Conservation (phyloP, 129 eudicot species). For the Kitagawia praeruptora region DNA sequence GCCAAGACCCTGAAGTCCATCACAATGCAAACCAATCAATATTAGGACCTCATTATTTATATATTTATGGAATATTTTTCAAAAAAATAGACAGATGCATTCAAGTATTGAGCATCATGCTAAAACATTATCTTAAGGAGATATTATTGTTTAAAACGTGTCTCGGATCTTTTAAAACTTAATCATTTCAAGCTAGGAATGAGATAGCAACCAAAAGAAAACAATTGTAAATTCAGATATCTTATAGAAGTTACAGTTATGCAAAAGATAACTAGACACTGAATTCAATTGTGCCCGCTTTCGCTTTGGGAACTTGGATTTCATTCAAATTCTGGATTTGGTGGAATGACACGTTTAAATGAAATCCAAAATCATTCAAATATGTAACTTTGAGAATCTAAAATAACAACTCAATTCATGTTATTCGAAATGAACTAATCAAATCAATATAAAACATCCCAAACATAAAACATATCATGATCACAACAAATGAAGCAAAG, state of each 20-base stretch:
- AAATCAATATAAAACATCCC: not conserved
- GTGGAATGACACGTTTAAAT: too few species aligned
- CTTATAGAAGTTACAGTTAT: not conserved
- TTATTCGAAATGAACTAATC: not conserved
- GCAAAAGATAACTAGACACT: not conserved
- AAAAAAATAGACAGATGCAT: not conserved
- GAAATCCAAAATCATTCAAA: too few species aligned
- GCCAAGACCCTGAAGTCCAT: constrained; percentile 50
- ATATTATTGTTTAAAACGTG: not conserved
- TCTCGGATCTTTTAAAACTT: not conserved
- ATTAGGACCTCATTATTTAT: not conserved
- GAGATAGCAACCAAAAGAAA: not conserved
- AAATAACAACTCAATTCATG: too few species aligned
- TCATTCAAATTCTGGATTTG: too few species aligned
- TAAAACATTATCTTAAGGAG: not conserved
- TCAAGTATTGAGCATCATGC: not conserved
- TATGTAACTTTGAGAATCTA: too few species aligned
- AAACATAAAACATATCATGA: not conserved
- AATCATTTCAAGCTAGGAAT: not conserved
- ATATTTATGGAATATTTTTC: not conserved
- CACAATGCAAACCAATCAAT: not conserved
- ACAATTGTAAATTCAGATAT: not conserved
- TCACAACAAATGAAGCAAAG: not conserved
- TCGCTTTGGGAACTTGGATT: too few species aligned
- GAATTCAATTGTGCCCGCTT: not conserved